Base-by-base conservation (phyloP, 176 grass and related monocot genomes). In the Puccinellia tenuiflora region DNA sequence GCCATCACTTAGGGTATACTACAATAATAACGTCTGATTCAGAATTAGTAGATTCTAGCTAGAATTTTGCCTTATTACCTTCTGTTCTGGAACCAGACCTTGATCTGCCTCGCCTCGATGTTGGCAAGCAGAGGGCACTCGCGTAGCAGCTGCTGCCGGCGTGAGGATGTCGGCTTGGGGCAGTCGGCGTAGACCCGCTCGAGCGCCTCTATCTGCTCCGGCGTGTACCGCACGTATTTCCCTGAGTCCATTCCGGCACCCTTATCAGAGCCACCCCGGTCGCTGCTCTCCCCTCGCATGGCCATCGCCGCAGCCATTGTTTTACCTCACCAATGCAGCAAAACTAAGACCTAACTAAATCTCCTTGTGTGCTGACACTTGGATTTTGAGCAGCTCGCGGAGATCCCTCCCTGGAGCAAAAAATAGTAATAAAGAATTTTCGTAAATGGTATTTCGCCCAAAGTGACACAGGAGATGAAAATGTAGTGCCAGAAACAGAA, bases 31-130 rank as follows among this genome's bases (percentile, higher is more conserved):
- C 43, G 12, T 2, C 43, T 46, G 13, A 4, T 11, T 24, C 12
- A 56, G 9, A 71, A 52, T 9, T 6, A 72, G 33, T 5, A 51
- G 1, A n/a, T 16, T 35, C 0, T 38, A 47, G 29, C 9, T 26
- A 65, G 3, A n/a, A 7, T 52, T 18, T n/a, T 50, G 3, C 12
- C 1, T 6, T 16, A 10, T 85, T 90, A 98, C 96, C 96, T 99
- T 91, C 96, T 86, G 75, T 99, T 99, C 62, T 99, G 96, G 56
- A 99, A 99, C 96, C 96, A 99, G 25, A 99, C 96, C n/a, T 99
- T 99, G 88, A 99, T 96, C 83, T 99, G 96, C 78, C 93, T 99
- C 0, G 89, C 89, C 85, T 99, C 96, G 11, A 99, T 99, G 85
- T 99, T 93, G 22, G 89, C 66, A 24, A 99, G 91, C 30, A 96